A percentile compares a stretch with the other conserved stretches of the same genome.
Conservation (phyloP, 2,329 filamentous ascomycete species). For the Exophiala sideris region DNA sequence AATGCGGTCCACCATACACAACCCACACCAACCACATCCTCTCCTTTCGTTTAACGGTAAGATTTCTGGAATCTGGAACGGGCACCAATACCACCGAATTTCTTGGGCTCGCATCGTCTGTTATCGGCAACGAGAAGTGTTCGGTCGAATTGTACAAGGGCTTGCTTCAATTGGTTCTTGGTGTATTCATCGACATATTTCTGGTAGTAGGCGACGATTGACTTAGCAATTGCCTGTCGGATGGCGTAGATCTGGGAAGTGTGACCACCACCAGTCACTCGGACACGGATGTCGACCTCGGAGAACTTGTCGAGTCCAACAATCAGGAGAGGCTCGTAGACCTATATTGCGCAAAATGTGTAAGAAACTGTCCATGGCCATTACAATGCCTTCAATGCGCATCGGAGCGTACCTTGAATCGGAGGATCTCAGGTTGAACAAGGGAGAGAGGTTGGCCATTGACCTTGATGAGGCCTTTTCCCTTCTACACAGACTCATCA, state of each 20-base stretch:
- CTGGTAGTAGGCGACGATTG: slow-evolving; percentile 97
- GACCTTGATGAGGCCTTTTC: slow-evolving; percentile 94
- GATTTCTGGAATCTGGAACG: slow-evolving; percentile 98
- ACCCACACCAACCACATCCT: neutral
- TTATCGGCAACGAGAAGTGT: slow-evolving; percentile 98
- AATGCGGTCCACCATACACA: neutral
- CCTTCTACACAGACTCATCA: slow-evolving; percentile 50
- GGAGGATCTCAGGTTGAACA: slow-evolving; percentile 92
- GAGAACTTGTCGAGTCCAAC: slow-evolving; percentile 97
- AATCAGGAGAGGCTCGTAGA: slow-evolving; percentile 98
- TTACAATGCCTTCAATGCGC: neutral
- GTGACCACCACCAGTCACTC: slow-evolving; percentile 95
- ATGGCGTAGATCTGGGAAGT: slow-evolving; percentile 97
- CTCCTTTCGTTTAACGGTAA: slow-evolving; percentile 71
- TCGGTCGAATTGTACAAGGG: slow-evolving; percentile 91
- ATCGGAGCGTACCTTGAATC: slow-evolving; percentile 74
- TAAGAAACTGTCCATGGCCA: neutral
- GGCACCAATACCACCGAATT: slow-evolving; percentile 79
- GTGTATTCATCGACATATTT: slow-evolving; percentile 99
- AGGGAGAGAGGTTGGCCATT: slow-evolving; percentile 95
- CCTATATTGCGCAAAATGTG: slow-evolving; percentile 46
- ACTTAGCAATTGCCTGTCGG: slow-evolving; percentile 98
- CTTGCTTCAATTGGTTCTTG: slow-evolving; percentile 99
- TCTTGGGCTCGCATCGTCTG: slow-evolving; percentile 99
- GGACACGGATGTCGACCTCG: slow-evolving; percentile 94